Conservation (phyloP, 495 filamentous ascomycete species). For the Immersiella caudata region DNA sequence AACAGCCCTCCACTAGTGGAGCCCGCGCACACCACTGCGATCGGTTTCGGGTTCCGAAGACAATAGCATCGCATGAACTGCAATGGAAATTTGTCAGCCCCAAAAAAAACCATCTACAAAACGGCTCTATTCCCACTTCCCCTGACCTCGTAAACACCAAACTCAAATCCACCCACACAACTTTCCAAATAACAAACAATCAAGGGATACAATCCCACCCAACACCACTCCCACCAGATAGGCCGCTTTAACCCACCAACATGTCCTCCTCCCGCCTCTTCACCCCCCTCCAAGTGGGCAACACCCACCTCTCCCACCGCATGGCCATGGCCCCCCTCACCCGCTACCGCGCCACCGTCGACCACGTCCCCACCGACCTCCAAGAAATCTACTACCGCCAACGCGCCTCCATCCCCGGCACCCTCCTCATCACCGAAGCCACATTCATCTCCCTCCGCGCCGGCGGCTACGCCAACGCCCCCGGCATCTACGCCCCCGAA, state of each 20-base stretch:
- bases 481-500: slow-evolving; percentile 63
- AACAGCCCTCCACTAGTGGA: background rate
- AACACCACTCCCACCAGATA: background rate
- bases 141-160: background rate
- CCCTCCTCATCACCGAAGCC: slow-evolving; percentile 66
- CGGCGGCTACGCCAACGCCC: slow-evolving; percentile 57
- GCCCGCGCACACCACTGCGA: background rate
- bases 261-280: slow-evolving; percentile 36
- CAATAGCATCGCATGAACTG: background rate
- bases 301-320: slow-evolving; percentile 42
- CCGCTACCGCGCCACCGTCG: slow-evolving; percentile 45
- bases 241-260: background rate
- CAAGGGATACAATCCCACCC: background rate
- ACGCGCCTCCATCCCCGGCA: slow-evolving; percentile 60
- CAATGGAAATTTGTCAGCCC: background rate
- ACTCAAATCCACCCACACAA: background rate
- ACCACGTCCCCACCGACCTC: slow-evolving; percentile 51
- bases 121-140: background rate
- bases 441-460: slow-evolving; percentile 62
- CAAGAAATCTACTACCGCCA: slow-evolving; percentile 64
- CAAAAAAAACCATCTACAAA: background rate
- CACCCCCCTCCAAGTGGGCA: slow-evolving; percentile 47
- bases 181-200: background rate
- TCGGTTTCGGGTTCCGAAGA: background rate
- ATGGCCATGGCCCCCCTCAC: slow-evolving; percentile 52